Conservation (phyloP, 352 stramenopile species). For the Pythium guiyangense region DNA sequence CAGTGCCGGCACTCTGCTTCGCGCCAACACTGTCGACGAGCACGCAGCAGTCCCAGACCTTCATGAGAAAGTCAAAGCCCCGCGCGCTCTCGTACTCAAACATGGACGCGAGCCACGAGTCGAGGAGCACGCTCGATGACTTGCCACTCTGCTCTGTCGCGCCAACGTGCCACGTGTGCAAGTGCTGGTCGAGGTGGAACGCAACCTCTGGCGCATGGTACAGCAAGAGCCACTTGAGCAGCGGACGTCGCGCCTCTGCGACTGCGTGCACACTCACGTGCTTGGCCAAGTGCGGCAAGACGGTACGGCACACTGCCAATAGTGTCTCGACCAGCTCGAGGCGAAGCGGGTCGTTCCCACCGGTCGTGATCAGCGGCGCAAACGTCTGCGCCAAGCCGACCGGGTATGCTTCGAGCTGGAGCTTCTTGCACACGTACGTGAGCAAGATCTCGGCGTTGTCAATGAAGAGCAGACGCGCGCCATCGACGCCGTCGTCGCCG, state of each 20-base stretch:
- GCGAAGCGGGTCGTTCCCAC: constrained; percentile 60
- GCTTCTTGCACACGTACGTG: constrained; percentile 60
- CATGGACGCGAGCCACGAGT: constrained; percentile 73
- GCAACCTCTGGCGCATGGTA: constrained; percentile 65
- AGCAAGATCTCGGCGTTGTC: constrained; percentile 71
- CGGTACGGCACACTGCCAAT: constrained; percentile 32
- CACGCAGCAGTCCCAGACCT: constrained; percentile 71
- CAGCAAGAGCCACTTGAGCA: constrained; percentile 71
- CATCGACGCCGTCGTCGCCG: constrained; percentile 37
- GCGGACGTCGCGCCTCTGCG: constrained; percentile 27
- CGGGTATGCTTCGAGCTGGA: constrained; percentile 44
- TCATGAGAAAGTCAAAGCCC: constrained; percentile 49
- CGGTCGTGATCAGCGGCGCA: constrained; percentile 43
- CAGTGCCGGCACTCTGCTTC: constrained; percentile 9
- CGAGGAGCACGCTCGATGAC: constrained; percentile 30
- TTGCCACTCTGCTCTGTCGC: constrained; percentile 8
- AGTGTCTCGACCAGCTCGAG: constrained; percentile 55
- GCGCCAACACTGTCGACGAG: constrained; percentile 23
- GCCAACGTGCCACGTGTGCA: constrained; percentile 54
- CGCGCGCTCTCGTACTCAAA: constrained; percentile 51
- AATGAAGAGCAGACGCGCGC: constrained; percentile 63
- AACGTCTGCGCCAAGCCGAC: constrained; percentile 49
- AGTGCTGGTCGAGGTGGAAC: constrained; percentile 76
- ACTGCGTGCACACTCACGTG: constrained; percentile 23
- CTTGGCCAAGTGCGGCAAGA: constrained; percentile 47